Base-by-base conservation (phyloP, 1,139 yeast genomes). In the Yamadazyma blattariae region DNA sequence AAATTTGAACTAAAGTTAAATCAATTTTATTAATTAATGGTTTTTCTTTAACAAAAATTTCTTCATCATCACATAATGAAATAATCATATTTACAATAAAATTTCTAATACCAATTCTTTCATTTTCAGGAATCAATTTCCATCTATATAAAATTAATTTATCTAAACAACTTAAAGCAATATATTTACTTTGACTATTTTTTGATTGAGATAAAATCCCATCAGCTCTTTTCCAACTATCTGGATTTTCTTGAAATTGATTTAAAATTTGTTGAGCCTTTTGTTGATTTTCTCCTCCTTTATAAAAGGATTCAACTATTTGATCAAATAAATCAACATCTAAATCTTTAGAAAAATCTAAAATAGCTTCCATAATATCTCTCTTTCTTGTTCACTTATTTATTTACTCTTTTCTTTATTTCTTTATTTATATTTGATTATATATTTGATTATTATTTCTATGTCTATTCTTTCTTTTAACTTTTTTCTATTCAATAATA, bases 171-270 rank as follows among this genome's bases (percentile, higher is more conserved):
- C 95, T 81, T 39, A 92, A 70, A 11, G 97, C 98, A 55, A 92
- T 86, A 59, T 83, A 94, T 64, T 90, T 92, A 25, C 96, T 76
- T 59, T 92, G 96, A 26, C 96, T 72, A 56, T 88, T 86, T 38
- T 67, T 67, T 7, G 95, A 82, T 47, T 70, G 74, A 47, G 92
- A 92, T 48, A 92, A 71, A 42, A 92, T 90, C 57, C 84, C 81
- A 54, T 92, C 97, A 21, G 96, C 94, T 41, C 85, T 78, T 48
- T 86, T 88, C 99, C 99, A 92, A 22, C 97, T 84, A 49, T 92
- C 96, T 2, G 94, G 94, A 59, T 89, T 84, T 45, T 89, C 96
- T 61, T 94, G 97, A 58, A 92, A 90, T 62, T 82, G 82, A 32
- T 92, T 89, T 54, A 92, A 74, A 5, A 89, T 72, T 32, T 72